Conservation (phyloP, 805 yeast species). For the Myxozyma kluyveri region DNA sequence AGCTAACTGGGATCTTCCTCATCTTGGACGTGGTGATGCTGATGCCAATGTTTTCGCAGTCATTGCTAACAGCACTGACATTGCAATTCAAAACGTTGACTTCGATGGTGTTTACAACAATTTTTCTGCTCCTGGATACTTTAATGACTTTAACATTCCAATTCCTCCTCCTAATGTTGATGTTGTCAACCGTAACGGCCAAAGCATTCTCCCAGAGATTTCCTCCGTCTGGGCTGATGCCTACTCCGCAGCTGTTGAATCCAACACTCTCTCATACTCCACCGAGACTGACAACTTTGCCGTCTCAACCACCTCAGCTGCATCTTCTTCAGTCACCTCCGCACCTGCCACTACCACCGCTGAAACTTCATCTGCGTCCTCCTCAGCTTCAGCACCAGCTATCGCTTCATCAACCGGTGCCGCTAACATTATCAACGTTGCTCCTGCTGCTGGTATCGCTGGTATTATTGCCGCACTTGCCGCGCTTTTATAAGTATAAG, state of each 20-base stretch:
- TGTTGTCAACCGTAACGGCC: slow-evolving; percentile 41
- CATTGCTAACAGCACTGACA: slow-evolving; percentile 41
- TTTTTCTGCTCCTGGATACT: slow-evolving; percentile 28
- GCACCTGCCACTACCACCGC: slow-evolving; percentile 23
- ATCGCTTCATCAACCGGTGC: slow-evolving; percentile 28
- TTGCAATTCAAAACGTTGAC: slow-evolving; percentile 17
- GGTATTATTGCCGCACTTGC: slow-evolving; percentile 4
- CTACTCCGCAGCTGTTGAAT: slow-evolving; percentile 8
- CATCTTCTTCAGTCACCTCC: slow-evolving; percentile 13
- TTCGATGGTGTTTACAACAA: slow-evolving; percentile 20
- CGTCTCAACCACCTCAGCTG: slow-evolving; percentile 5
- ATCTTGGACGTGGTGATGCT: slow-evolving; percentile 52
- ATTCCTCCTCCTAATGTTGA: slow-evolving; percentile 43
- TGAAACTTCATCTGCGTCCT: neutral
- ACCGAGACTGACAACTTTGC: slow-evolving; percentile 20
- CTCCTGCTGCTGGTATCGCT: slow-evolving; percentile 3
- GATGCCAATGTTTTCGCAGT: slow-evolving; percentile 49
- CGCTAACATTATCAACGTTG: slow-evolving; percentile 1
- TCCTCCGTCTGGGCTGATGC: slow-evolving; percentile 39
- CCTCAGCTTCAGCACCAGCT: slow-evolving; percentile 11
- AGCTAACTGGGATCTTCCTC: slow-evolving; percentile 51
- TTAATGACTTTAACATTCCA: slow-evolving; percentile 21
- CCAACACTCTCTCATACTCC: slow-evolving; percentile 9
- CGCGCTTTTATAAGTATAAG: neutral
- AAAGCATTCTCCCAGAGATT: slow-evolving; percentile 38